These are phyloP conservation scores for Neonectria punicea DNA, from an alignment of 2,329 filamentous ascomycete genomes.

Conservation along the genomic window DNA sequence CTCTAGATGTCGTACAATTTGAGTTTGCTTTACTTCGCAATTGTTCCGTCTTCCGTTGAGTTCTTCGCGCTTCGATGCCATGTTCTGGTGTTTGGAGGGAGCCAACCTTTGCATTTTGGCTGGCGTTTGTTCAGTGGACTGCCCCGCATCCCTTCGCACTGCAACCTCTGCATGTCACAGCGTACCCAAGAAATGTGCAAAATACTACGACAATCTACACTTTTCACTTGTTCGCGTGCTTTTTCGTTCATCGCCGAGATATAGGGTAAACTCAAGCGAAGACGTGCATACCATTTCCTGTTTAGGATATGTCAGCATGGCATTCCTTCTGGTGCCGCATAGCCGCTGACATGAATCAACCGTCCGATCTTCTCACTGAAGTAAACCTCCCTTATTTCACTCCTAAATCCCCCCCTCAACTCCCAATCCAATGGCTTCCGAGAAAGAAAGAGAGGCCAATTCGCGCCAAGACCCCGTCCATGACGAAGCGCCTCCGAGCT, in stretches of 20 bases:
- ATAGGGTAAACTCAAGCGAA: neutral
- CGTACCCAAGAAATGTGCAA: too few relatives aligned
- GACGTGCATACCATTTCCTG: neutral
- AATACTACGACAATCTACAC: too few relatives aligned
- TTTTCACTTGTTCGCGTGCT: neutral
- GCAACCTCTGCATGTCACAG: too few relatives aligned
- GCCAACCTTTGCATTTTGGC: neutral
- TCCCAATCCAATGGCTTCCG: conserved; percentile 5
- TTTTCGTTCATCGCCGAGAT: neutral
- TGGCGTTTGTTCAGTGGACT: neutral
- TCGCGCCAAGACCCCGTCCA: conserved; percentile 2
- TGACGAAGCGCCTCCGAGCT: conserved; percentile 12
- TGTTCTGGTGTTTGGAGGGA: neutral
- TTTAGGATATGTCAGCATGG: neutral
- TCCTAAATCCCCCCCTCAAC: neutral
- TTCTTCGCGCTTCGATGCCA: neutral
- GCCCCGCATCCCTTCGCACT: neutral
- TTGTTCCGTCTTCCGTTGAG: neutral
- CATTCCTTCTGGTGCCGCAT: neutral
- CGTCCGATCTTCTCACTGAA: neutral
- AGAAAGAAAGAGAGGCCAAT: conserved; percentile 21
- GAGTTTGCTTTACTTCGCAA: neutral
- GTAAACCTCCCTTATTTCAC: neutral
- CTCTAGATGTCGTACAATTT: neutral
- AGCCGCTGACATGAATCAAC: neutral